Evolutionary conservation across 2,329 filamentous ascomycete species (phyloP), one percentile per base, ranked within the genome.

Genomic region (Neonectria sp.): DNA sequence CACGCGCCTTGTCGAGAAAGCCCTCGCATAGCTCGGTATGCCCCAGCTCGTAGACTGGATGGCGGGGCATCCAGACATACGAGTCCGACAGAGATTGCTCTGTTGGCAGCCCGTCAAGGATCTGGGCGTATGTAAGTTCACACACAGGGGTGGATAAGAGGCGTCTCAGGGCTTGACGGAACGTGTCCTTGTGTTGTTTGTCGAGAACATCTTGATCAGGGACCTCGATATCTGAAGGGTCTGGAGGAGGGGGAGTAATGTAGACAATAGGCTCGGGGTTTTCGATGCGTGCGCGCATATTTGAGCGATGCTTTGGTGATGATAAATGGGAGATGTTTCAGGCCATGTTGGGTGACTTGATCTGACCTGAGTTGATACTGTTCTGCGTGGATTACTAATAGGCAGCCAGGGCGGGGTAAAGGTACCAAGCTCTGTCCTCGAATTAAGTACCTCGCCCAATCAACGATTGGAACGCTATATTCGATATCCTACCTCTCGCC

Each of bases 1-100:
- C 56, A 17, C 56, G 49, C 17, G 56, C 56, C 29, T 60, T 65
- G 11, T 65, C 63, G 13, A 65, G 35, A 25, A 51, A 62, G 49
- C 59, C 59, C 15, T 62, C 51, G 25, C 49, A 55, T 21, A 48
- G n/a, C 15, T 45, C 25, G 6, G n/a, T 21, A 17, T 60, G 58
- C 13, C 24, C 29, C n/a, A 60, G 46, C 15, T 43, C 58, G 33
- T 27, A 40, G 46, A 60, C 46, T 8, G 58, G 58, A 60, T 60
- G 58, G 8, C 35, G 17, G 35, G 4, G 21, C 31, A 61, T 48
- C 45, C 45, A 48, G 13, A 24, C 17, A 35, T 45, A 61, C 12
- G 46, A 43, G 33, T 61, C 58, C 5, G n/a, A 12, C 11, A 31
- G 6, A 7, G 37, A 53, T 29, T 55, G 12, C 24, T 24, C 12